phyloP scores from a whole-genome alignment of 805 yeast species.

The Tetrapisispora fleetii region DNA sequence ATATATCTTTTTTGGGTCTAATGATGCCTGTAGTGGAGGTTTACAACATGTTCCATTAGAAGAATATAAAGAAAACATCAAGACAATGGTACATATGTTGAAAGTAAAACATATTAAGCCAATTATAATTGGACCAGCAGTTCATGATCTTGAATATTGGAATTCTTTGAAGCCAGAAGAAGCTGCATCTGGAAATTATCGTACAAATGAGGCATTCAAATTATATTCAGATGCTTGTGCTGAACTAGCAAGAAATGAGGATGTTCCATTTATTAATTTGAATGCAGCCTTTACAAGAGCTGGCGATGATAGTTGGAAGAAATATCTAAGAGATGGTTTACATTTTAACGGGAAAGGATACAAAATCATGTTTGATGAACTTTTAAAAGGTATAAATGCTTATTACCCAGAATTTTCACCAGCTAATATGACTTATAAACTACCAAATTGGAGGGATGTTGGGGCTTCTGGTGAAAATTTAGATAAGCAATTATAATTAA shows the following conservation, averaged over 20 bases:
- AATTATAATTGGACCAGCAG: slow-evolving; percentile 54
- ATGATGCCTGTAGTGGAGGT: slow-evolving; percentile 49
- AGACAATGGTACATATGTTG: slow-evolving; percentile 33
- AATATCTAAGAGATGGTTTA: slow-evolving; percentile 43
- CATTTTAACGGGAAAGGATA: slow-evolving; percentile 53
- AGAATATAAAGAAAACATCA: slow-evolving; percentile 40
- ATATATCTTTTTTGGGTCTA: slow-evolving; percentile 71
- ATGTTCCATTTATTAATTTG: slow-evolving; percentile 51
- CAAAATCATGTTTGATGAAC: slow-evolving; percentile 36
- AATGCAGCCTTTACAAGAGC: slow-evolving; percentile 35
- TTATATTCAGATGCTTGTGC: slow-evolving; percentile 43
- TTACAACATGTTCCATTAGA: slow-evolving; percentile 43
- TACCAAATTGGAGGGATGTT: slow-evolving; percentile 37
- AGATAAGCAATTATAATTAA: neutral
- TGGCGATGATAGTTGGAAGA: slow-evolving; percentile 32
- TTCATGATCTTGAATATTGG: slow-evolving; percentile 41
- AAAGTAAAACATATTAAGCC: slow-evolving; percentile 37
- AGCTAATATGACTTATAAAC: slow-evolving; percentile 28
- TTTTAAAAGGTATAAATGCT: slow-evolving; percentile 31
- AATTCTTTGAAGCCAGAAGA: slow-evolving; percentile 27
- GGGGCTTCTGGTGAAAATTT: slow-evolving; percentile 17
- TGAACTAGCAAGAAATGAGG: slow-evolving; percentile 33
- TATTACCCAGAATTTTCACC: slow-evolving; percentile 42
- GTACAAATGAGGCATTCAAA: slow-evolving; percentile 38
- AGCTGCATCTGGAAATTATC: slow-evolving; percentile 31